Conservation (phyloP, 345 rosid species). For the Capsella bursapastoris region DNA sequence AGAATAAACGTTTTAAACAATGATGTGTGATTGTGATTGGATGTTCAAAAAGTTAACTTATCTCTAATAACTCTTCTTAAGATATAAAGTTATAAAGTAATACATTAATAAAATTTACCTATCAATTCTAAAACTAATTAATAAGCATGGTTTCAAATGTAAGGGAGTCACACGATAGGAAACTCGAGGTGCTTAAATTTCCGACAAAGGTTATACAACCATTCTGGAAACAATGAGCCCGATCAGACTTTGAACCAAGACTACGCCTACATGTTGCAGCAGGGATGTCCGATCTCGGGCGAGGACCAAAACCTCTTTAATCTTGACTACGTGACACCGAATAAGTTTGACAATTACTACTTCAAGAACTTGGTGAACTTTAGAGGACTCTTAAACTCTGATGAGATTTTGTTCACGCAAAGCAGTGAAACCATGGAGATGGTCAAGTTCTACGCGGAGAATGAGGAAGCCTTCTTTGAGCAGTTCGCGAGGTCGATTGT, state of each 20-base stretch:
- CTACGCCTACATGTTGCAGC: constrained; percentile 53
- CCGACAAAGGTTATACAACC: constrained; percentile 70
- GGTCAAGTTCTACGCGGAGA: constrained; percentile 53
- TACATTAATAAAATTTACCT: not conserved
- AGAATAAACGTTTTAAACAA: not conserved
- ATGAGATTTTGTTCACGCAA: constrained; percentile 60
- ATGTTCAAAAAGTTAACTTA: not conserved
- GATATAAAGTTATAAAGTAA: not conserved
- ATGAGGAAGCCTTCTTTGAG: constrained; percentile 54
- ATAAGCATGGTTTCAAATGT: constrained; percentile 24
- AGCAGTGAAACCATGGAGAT: constrained; percentile 48
- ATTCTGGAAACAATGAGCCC: constrained; percentile 59
- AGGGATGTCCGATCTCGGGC: constrained; percentile 57
- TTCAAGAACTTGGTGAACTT: constrained; percentile 62
- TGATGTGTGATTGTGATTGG: not conserved
- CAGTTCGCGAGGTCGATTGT: constrained; percentile 68
- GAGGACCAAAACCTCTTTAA: constrained; percentile 57
- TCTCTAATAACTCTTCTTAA: not conserved
- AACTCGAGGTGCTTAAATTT: constrained; percentile 60
- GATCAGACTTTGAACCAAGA: constrained; percentile 54
- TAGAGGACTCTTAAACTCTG: constrained; percentile 64
- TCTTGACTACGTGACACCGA: constrained; percentile 62
- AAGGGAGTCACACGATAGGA: constrained; percentile 73
- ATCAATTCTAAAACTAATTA: not conserved
- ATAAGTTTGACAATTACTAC: constrained; percentile 63